A percentile compares a stretch with the other conserved stretches of the same genome.
These are phyloP conservation scores for Prunus salicina DNA, from an alignment of 306 rosid species.

Conservation along the genomic window DNA sequence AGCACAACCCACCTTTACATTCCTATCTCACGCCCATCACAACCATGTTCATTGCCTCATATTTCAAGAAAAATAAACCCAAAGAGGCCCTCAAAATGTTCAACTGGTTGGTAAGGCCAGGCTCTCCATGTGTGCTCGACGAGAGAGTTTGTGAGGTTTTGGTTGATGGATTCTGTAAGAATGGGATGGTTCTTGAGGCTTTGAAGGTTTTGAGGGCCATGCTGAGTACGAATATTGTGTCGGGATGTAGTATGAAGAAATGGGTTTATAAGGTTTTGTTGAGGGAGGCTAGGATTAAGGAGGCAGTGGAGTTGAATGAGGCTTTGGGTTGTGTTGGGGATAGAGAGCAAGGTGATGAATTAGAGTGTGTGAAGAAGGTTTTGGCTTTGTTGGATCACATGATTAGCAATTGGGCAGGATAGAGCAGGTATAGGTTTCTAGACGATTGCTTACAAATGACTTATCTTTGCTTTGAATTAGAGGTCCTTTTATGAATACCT, in stretches of 20 bases:
- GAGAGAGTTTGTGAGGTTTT: slow-evolving; percentile 32
- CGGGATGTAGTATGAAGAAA: slow-evolving; percentile 18
- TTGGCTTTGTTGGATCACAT: slow-evolving; percentile 36
- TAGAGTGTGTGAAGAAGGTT: slow-evolving; percentile 20
- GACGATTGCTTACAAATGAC: neutral
- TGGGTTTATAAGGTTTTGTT: slow-evolving; percentile 42
- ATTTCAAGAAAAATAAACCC: slow-evolving; percentile 22
- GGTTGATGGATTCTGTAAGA: slow-evolving; percentile 41
- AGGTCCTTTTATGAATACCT: neutral
- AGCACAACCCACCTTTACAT: slow-evolving; percentile 35
- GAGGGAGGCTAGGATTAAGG: slow-evolving; percentile 53
- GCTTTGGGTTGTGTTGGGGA: slow-evolving; percentile 25
- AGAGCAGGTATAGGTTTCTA: slow-evolving; percentile 26
- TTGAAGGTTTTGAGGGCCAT: slow-evolving; percentile 48
- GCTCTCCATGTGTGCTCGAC: slow-evolving; percentile 44
- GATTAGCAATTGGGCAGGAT: slow-evolving; percentile 39
- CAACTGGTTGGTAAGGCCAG: slow-evolving; percentile 53
- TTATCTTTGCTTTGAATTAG: neutral
- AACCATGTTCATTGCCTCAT: slow-evolving; percentile 42
- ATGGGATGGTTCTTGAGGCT: slow-evolving; percentile 45
- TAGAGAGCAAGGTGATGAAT: slow-evolving; percentile 5
- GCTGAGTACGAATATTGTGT: slow-evolving; percentile 19
- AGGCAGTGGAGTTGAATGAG: slow-evolving; percentile 43
- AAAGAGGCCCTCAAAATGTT: slow-evolving; percentile 51
- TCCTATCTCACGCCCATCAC: slow-evolving; percentile 33